Base-by-base conservation (phyloP, 2,329 filamentous ascomycete genomes). In the Pseudogymnoascus sp. region DNA sequence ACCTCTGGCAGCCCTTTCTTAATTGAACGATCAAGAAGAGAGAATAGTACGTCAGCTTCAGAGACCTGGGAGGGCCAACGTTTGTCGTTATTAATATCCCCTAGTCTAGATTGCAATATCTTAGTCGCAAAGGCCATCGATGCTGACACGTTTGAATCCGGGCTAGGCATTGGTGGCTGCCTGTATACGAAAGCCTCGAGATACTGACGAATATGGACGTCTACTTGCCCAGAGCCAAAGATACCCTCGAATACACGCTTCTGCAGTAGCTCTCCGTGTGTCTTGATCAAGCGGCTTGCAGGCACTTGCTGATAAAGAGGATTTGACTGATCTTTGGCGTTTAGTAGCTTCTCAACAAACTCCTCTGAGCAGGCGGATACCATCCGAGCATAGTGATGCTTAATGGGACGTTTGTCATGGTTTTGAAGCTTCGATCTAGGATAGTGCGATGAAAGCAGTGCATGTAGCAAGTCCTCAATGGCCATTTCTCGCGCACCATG, bases 41-140 rank as follows among this genome's bases (percentile, higher is more conserved):
- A 65, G 28, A 31, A 46, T 12, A 66, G 35, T 12, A 67, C 28
- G 11, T 63, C 31, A 24, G 63, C 59, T 61, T 66, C 64, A 26
- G 62, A 62, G 19, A 64, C 24, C 11, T 8, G 31, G 35, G 37
- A 8, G 1, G 61, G 61, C 61, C 61, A 66, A 24, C 10, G 19
- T n/a, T 46, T 60, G 38, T 65, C 38, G 41, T 64, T 41, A 5
- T 59, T 56, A 40, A 65, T 65, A 28, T 61, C 41, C 16, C 41
- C 35, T 37, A 66, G 37, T 2, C 61, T 59, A 60, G 41, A 40
- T 59, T 67, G 61, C 60, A 66, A 56, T n/a, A 65, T 38, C 16
- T 62, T 62, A n/a, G 31, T 63, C 14, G 66, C 40, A 31, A 67
- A 65, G 10, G 40, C 56, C 66, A 67, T 67, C n/a, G 66, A 62